Evolutionary conservation across 2,329 filamentous ascomycete species (phyloP), one percentile per base, ranked within the genome.

Genomic region (Fusarium albosuccineum): DNA sequence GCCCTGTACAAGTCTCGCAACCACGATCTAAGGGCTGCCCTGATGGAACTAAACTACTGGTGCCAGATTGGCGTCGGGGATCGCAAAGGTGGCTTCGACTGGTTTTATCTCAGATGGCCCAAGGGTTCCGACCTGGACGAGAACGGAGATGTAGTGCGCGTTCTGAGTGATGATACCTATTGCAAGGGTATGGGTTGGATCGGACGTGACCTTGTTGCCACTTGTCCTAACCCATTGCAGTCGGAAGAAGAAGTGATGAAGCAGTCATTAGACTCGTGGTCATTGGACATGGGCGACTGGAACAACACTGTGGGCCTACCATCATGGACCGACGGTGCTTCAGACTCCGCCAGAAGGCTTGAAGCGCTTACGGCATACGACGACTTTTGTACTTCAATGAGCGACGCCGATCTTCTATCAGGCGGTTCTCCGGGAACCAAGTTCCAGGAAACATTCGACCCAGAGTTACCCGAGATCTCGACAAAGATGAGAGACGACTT

Each of bases 1-100:
- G 82, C 86, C 7, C 84, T 99, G 3, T 97, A 94, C 73, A 82
- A 85, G 54, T 87, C 88, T 13, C 91, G 92, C 54, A 77, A 85
- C 3, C 80, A 85, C 29, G 96, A 99, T 75, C 81, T 99, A 11
- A 89, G 96, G 56, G 93, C 91, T 22, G 90, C 91, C 3, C 88
- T 99, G 49, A 89, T 86, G 57, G 94, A 98, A 64, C 85, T 99
- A 29, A 91, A 97, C 75, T 96, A 97, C 75, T 99, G 95, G 95
- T 99, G 97, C 76, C 96, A 99, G 76, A 94, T 98, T 79, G 93
- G 91, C 0, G 89, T 99, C 9, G 97, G 96, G 6, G 96, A 97
- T 75, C 84, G 88, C n/a, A 92, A 92, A 70, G 92, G 92, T 17
- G 95, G 96, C 0, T 86, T 97, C 44, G 92, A 95, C 72, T 99